Conservation (phyloP, 176 grass and related monocot species). For the Hsuehochloa calcarea region DNA sequence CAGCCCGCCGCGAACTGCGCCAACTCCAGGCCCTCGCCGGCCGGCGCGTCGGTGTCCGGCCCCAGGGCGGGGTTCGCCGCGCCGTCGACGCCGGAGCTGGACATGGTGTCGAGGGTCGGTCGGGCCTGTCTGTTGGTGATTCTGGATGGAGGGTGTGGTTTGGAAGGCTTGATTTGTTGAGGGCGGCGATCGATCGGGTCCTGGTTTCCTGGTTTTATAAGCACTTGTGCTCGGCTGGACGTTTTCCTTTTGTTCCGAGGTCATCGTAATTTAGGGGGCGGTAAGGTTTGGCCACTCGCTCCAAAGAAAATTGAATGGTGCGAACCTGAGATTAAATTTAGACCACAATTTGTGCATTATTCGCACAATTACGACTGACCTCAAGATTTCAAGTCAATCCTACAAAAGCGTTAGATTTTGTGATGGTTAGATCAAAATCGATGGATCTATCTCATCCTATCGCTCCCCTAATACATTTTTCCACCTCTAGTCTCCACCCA, state of each 20-base stretch:
- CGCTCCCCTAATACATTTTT: too few relatives aligned
- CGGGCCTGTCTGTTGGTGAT: neutral
- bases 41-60: slow-evolving; percentile 56
- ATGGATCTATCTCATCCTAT: too few relatives aligned
- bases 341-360: neutral
- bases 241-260: neutral
- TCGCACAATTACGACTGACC: neutral
- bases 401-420: too few relatives aligned
- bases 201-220: neutral
- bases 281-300: neutral
- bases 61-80: slow-evolving; percentile 40
- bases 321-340: neutral
- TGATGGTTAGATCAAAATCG: too few relatives aligned
- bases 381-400: too few relatives aligned
- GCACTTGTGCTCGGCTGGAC: too few relatives aligned
- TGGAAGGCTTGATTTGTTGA: neutral
- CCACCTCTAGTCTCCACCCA: too few relatives aligned
- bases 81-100: neutral
- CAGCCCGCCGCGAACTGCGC: slow-evolving; percentile 92
- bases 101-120: neutral
- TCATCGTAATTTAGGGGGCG: neutral
- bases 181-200: neutral
- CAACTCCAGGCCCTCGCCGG: slow-evolving; percentile 48
- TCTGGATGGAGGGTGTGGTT: neutral
- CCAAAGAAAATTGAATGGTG: neutral